These are phyloP conservation scores for Cyberlindnera euphorbiiphila DNA, from an alignment of 805 yeast genomes.

Conservation along the genomic window DNA sequence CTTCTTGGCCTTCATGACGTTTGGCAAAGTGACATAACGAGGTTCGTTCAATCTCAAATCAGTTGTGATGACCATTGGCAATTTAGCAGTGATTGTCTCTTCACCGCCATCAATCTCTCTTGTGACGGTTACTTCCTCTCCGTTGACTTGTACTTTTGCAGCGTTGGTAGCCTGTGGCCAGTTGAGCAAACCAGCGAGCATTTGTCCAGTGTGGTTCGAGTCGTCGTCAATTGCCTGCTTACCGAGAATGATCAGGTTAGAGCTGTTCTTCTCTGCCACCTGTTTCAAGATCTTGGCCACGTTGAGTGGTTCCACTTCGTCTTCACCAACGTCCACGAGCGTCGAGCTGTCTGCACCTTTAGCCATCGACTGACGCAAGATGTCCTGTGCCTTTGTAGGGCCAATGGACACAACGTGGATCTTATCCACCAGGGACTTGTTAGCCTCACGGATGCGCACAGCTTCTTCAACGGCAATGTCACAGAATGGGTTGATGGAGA, in stretches of 20 bases:
- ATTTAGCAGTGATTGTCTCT: conserved; percentile 68
- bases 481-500: conserved; percentile 93
- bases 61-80: conserved; percentile 87
- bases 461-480: conserved; percentile 98
- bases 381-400: conserved; percentile 79
- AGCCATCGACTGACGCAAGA: conserved; percentile 85
- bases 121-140: conserved; percentile 62
- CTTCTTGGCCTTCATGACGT: conserved; percentile 97
- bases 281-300: conserved; percentile 83
- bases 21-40: conserved; percentile 92
- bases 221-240: conserved; percentile 98
- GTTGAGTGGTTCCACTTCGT: conserved; percentile 76
- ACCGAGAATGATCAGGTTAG: conserved; percentile 85
- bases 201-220: conserved; percentile 92
- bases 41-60: conserved; percentile 94
- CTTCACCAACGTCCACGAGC: conserved; percentile 70
- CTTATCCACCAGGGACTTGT: conserved; percentile 65
- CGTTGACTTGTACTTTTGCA: conserved; percentile 66
- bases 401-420: conserved; percentile 94
- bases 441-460: conserved; percentile 62
- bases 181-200: conserved; percentile 85
- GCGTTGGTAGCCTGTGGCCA: conserved; percentile 99
- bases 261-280: conserved; percentile 62
- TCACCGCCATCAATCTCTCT: conserved; percentile 96
- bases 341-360: conserved; percentile 91